These are phyloP conservation scores for Fusarium pseudonygamai DNA, from an alignment of 2,329 filamentous ascomycete species.

Conservation along the genomic window DNA sequence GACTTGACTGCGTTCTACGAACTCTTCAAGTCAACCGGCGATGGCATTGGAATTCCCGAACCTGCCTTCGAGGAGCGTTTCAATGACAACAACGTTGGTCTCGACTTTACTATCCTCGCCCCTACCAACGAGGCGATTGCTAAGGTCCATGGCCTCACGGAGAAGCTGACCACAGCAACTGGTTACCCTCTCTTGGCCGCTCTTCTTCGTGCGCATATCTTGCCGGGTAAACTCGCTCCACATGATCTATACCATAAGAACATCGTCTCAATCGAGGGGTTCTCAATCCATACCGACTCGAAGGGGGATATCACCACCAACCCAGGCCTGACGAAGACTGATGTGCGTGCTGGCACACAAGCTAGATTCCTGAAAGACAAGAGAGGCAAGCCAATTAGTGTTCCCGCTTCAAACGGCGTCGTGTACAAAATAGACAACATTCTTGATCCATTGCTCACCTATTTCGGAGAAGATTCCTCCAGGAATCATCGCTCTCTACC, in stretches of 20 bases:
- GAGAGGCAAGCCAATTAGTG: neutral
- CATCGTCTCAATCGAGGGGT: neutral
- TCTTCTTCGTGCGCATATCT: neutral
- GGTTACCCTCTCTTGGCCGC: neutral
- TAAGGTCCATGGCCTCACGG: neutral
- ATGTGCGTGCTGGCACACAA: neutral
- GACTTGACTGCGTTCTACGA: neutral
- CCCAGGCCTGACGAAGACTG: neutral
- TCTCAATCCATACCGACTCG: neutral
- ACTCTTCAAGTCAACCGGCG: neutral
- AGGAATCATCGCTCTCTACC: neutral
- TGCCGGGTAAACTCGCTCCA: neutral
- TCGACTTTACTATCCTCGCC: neutral
- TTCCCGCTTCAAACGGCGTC: neutral
- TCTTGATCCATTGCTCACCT: neutral
- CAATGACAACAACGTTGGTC: neutral
- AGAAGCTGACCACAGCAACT: neutral
- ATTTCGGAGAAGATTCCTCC: neutral
- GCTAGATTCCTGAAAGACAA: neutral
- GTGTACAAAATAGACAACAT: neutral
- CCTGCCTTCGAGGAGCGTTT: neutral
- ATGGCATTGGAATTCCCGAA: neutral
- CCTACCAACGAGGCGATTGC: neutral
- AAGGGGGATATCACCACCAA: neutral
- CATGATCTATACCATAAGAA: neutral